These are phyloP conservation scores for Cytospora piceicola DNA, from an alignment of 2,329 filamentous ascomycete genomes.

Conservation along the genomic window DNA sequence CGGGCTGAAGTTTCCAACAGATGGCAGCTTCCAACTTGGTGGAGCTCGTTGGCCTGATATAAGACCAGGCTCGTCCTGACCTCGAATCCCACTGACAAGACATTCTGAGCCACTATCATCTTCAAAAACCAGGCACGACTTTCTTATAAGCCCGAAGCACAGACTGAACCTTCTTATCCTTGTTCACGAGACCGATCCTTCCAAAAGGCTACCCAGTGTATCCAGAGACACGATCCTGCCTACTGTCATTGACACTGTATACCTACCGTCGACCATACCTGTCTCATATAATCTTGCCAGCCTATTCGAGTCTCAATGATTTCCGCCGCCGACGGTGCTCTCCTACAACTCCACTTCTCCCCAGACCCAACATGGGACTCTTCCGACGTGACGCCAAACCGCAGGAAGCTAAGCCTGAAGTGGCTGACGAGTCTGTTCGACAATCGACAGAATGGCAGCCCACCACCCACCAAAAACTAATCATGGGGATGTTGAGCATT, in stretches of 20 bases:
- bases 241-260: not conserved
- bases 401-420: slow-evolving; percentile 11
- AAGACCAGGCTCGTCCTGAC: slow-evolving; percentile 11
- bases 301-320: slow-evolving; percentile 22
- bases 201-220: not conserved
- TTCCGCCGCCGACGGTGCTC: slow-evolving; percentile 27
- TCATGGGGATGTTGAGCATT: slow-evolving; percentile 33
- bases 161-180: not conserved
- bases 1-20: not conserved
- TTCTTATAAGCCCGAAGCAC: not conserved
- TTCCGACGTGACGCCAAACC: slow-evolving; percentile 24
- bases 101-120: not conserved
- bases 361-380: slow-evolving; percentile 28
- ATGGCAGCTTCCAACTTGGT: slow-evolving; percentile 1
- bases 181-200: not conserved
- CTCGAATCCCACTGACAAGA: not conserved
- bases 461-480: slow-evolving; percentile 32
- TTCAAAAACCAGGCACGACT: not conserved
- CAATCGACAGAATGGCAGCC: slow-evolving; percentile 31
- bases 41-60: slow-evolving; percentile 10
- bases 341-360: slow-evolving; percentile 28
- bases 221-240: not conserved
- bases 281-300: too few relatives aligned
- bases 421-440: slow-evolving; percentile 32
- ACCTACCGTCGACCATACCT: not conserved